Conservation (phyloP, 179 eudicot genomes). For the Camellia oleifera region DNA sequence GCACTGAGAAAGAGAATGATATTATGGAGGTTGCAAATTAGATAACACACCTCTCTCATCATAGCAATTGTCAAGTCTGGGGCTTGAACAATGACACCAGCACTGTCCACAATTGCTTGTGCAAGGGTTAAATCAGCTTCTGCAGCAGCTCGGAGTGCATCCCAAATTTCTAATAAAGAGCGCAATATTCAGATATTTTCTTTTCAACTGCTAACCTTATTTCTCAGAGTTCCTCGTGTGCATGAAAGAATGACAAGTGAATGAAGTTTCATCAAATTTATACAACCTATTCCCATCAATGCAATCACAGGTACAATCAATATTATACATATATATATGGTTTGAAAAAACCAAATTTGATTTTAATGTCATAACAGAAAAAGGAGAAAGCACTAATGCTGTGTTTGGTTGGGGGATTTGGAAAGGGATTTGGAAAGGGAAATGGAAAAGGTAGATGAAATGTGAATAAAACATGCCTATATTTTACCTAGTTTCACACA, state of each 20-base stretch:
- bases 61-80: constrained; percentile 74
- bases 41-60: constrained; percentile 64
- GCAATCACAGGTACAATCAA: background rate
- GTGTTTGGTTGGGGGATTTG: too few species aligned
- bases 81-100: constrained; percentile 65
- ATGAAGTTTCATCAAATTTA: background rate
- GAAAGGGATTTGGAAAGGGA: too few species aligned
- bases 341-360: background rate
- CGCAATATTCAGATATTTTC: background rate
- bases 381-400: background rate
- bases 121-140: constrained; percentile 69
- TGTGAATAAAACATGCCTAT: too few species aligned
- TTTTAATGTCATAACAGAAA: background rate
- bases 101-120: constrained; percentile 73
- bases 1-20: background rate
- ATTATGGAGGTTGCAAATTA: background rate
- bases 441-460: too few species aligned
- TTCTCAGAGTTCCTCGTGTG: background rate
- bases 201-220: background rate
- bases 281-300: background rate
- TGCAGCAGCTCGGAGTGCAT: constrained; percentile 76
- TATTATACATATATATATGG: too few species aligned
- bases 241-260: background rate
- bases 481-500: too few species aligned
- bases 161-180: constrained; percentile 71